phyloP scores from a whole-genome alignment of 2,329 filamentous ascomycete species.

The Aspergillus brasiliensis region DNA sequence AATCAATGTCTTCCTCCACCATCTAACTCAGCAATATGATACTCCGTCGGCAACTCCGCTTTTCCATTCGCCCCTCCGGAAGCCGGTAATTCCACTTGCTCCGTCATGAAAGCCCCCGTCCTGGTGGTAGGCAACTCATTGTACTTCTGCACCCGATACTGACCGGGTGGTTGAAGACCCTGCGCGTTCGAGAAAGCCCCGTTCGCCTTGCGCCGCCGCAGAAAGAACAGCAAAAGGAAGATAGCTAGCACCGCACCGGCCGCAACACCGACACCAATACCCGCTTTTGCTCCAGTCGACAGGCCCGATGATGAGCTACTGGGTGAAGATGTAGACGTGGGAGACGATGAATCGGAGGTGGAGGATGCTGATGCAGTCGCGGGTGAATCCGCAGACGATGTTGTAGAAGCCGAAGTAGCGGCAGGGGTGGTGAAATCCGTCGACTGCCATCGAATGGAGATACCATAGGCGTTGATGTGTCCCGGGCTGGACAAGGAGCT shows the following conservation, averaged over 20 bases:
- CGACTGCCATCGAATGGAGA: constrained; percentile 4
- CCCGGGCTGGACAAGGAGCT: background rate
- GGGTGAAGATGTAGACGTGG: background rate
- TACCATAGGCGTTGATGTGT: background rate
- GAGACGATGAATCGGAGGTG: too few relatives aligned
- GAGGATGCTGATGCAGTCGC: background rate
- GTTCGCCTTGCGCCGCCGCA: background rate
- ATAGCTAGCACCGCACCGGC: background rate
- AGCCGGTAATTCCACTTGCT: background rate
- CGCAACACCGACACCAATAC: background rate
- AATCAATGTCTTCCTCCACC: background rate
- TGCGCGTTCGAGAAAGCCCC: fast-evolving
- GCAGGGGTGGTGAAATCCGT: constrained; percentile 2
- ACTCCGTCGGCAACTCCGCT: background rate
- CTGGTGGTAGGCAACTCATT: background rate
- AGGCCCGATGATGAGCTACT: background rate
- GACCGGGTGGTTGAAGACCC: background rate
- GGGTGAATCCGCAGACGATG: background rate
- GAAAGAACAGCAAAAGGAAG: background rate
- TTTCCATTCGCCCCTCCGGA: background rate
- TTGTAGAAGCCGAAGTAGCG: background rate
- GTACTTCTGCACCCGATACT: background rate
- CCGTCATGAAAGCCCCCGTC: background rate
- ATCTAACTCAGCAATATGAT: background rate
- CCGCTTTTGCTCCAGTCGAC: background rate